Conservation (phyloP, 306 rosid genomes). For the Lithocarpus polystachyus region DNA sequence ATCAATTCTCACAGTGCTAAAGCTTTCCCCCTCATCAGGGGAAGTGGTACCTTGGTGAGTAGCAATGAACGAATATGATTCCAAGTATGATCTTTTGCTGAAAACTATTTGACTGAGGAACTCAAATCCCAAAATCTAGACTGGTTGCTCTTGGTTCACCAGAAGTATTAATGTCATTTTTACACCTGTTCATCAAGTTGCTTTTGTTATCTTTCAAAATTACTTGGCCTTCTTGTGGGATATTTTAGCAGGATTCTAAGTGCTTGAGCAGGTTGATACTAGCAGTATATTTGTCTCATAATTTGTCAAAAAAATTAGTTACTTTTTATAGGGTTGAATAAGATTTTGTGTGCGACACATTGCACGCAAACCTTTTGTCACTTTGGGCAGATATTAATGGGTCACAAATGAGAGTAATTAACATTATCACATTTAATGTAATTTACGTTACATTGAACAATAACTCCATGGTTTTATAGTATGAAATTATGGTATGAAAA, state of each 20-base stretch:
- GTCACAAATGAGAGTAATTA: too few species aligned
- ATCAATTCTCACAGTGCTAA: slow-evolving; percentile 47
- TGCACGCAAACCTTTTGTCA: too few species aligned
- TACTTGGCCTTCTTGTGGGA: neutral
- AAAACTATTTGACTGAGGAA: slow-evolving; percentile 36
- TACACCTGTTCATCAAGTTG: neutral
- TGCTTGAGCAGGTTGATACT: neutral
- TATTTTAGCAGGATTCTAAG: neutral
- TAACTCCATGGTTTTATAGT: too few species aligned
- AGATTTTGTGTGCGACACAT: too few species aligned
- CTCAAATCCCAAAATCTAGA: slow-evolving; percentile 39
- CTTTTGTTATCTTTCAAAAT: neutral
- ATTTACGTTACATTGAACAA: too few species aligned
- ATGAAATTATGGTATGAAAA: too few species aligned
- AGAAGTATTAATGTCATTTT: slow-evolving; percentile 23
- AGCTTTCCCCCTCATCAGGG: slow-evolving; percentile 42
- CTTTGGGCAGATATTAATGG: too few species aligned
- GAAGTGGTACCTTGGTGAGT: slow-evolving; percentile 39
- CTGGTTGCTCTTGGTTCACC: slow-evolving; percentile 53
- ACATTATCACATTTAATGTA: too few species aligned
- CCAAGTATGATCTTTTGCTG: slow-evolving; percentile 50
- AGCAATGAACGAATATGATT: slow-evolving; percentile 40
- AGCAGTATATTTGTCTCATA: too few species aligned
- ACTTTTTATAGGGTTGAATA: too few species aligned
- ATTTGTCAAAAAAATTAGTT: too few species aligned